Percentiles rank a stretch among this genome's conserved stretches.
These are phyloP conservation scores for Erythrobasidium yunnanense DNA, from an alignment of 768 basidiomycete species.

Conservation along the genomic window DNA sequence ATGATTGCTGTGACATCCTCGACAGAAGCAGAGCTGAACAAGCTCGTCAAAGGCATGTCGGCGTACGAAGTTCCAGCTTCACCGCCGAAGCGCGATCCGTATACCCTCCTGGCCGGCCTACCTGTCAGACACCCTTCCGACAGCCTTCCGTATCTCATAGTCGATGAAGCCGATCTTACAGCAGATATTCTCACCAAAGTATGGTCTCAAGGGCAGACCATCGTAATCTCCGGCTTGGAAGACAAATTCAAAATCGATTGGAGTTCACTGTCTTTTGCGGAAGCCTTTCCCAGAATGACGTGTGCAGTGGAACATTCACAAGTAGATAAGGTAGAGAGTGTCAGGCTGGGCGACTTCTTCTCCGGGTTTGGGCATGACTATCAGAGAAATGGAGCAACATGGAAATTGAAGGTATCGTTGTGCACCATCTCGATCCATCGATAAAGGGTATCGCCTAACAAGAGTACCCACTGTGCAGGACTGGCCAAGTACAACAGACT, in stretches of 20 bases:
- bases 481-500: conserved; percentile 82
- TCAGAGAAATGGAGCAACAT: conserved; percentile 49
- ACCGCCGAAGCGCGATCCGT: neutral
- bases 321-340: conserved; percentile 53
- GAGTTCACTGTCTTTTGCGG: conserved; percentile 71
- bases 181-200: conserved; percentile 50
- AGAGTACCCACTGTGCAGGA: conserved; percentile 51
- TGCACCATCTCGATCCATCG: neutral
- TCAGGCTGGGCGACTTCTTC: conserved; percentile 71
- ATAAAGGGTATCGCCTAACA: neutral
- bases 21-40: neutral
- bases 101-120: too few relatives aligned
- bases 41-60: neutral
- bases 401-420: conserved; percentile 62
- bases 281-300: conserved; percentile 54
- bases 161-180: neutral
- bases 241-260: conserved; percentile 58
- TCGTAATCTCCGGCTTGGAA: conserved; percentile 62
- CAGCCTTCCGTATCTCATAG: too few relatives aligned
- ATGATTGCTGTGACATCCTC: neutral
- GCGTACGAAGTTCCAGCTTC: neutral
- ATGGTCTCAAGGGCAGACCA: conserved; percentile 64
- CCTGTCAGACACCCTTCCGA: too few relatives aligned
- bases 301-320: conserved; percentile 76
- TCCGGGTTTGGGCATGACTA: conserved; percentile 57